Base-by-base conservation (phyloP, 352 stramenopile species). In the Phytophthora pinifolia region DNA sequence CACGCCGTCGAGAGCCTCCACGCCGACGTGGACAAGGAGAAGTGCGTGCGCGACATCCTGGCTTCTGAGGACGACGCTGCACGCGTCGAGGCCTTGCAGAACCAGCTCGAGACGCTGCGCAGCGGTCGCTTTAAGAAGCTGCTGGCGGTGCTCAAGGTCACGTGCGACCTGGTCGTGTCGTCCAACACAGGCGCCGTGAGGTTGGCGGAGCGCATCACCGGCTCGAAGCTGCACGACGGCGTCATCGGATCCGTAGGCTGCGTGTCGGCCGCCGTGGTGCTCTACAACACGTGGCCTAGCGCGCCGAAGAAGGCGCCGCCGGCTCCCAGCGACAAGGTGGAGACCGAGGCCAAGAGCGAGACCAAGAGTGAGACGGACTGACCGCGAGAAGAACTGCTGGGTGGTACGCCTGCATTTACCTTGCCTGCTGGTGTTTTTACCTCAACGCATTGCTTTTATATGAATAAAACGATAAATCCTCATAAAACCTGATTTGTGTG, bases 91-190 rank as follows among this genome's bases (percentile, higher is more conserved):
- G 59, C 59, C 46, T 61, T 91, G 48, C 71, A 83, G 45, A 42
- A 47, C 27, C 77, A 95, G 54, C 62, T 95, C 17, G 76, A 89
- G 27, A 48, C 62, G 43, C 63, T 94, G 49, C 65, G 77, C 41
- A 65, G 65, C 18, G 72, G 61, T 25, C 83, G 86, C 46, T 74
- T 85, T 43, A 92, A 93, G 67, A 94, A 95, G 67, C 74, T 89
- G 20, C 57, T 94, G 20, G 65, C 76, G n/a, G 65, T 94, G 27
- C 65, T 95, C 50, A 95, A 95, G 69, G 80, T 89, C 34, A 68
- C 77, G 46, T 95, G 86, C 66, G 86, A 95, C 62, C 71, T 95
- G 18, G 70, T 95, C 50, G 86, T 95, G 46, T 93, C 86, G 31
- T 86, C 79, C 63, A 95, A 95, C 71, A 94, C 83, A 54, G 73